A percentile compares a stretch with the other conserved stretches of the same genome.
These are phyloP conservation scores for Geotrichum klebahnii DNA, from an alignment of 1,139 yeast species.

Conservation along the genomic window DNA sequence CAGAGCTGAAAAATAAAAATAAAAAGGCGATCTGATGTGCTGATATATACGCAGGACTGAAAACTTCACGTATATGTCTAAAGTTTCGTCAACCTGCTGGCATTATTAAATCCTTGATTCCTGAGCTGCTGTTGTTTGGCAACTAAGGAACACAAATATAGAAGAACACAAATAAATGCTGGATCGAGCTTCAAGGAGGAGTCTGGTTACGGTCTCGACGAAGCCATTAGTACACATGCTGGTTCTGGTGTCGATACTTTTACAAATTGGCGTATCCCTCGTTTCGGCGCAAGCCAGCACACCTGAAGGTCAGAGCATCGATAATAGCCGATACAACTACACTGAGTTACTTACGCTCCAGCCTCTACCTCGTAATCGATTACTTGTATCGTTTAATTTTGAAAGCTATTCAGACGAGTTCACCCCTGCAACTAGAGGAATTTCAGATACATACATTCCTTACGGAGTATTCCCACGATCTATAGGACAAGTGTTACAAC, in stretches of 20 bases:
- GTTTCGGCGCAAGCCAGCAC: conserved; percentile 1
- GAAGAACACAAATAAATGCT: not conserved
- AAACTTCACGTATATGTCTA: too few relatives aligned
- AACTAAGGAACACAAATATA: not conserved
- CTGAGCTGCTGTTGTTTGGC: not conserved
- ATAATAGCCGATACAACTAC: conserved; percentile 36
- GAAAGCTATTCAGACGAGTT: conserved; percentile 52
- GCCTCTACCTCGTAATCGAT: conserved; percentile 67
- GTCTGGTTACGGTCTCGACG: not conserved
- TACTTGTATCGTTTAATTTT: conserved; percentile 67
- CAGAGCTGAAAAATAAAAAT: conserved; percentile 3
- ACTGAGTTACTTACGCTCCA: conserved; percentile 56
- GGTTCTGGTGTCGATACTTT: not conserved
- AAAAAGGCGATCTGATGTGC: not conserved
- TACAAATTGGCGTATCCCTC: not conserved
- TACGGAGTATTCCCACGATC: conserved; percentile 77
- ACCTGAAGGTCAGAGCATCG: not conserved
- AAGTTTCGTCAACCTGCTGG: too few relatives aligned
- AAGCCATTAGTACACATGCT: not conserved
- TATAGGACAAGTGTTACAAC: conserved; percentile 69
- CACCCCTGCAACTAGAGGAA: conserved; percentile 31
- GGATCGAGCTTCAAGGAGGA: not conserved
- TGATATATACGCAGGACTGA: not conserved
- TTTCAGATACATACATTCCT: conserved; percentile 40
- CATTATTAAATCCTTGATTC: not conserved